phyloP scores from a whole-genome alignment of 2,329 filamentous ascomycete species.

The Emmonsiellopsis sp. region DNA sequence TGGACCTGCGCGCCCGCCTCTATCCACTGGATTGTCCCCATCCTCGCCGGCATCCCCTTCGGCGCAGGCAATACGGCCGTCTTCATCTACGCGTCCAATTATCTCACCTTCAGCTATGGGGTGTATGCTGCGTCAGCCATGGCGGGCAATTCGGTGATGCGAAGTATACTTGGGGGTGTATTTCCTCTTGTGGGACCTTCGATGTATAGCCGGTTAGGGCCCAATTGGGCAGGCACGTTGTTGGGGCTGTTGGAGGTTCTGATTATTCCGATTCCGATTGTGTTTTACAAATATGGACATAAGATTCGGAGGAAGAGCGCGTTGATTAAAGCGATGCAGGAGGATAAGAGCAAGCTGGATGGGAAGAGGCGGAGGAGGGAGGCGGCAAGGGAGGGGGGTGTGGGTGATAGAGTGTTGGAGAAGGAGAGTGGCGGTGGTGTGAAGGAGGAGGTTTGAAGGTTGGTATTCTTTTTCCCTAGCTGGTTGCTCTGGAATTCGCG shows the following conservation, averaged over 20 bases:
- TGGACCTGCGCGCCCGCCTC: slow-evolving; percentile 73
- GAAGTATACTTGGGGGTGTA: slow-evolving; percentile 65
- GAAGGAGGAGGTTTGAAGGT: slow-evolving; percentile 2
- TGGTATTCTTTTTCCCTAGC: background rate
- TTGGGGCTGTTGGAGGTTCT: slow-evolving; percentile 63
- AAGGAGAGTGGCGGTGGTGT: background rate
- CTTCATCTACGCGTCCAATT: slow-evolving; percentile 77
- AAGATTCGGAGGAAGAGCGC: slow-evolving; percentile 47
- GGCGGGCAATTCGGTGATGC: slow-evolving; percentile 67
- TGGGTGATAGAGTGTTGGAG: background rate
- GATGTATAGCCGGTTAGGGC: slow-evolving; percentile 60
- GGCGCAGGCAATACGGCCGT: slow-evolving; percentile 65
- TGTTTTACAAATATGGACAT: slow-evolving; percentile 59
- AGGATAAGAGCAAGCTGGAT: slow-evolving; percentile 40
- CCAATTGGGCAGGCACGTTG: slow-evolving; percentile 71
- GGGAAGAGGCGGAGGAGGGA: slow-evolving; percentile 25
- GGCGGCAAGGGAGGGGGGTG: slow-evolving; percentile 10
- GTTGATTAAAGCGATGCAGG: slow-evolving; percentile 49
- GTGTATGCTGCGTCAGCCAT: slow-evolving; percentile 75
- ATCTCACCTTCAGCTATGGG: slow-evolving; percentile 67
- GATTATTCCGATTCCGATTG: slow-evolving; percentile 68
- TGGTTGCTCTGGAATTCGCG: background rate
- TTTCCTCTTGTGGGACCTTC: slow-evolving; percentile 64
- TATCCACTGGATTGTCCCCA: slow-evolving; percentile 74
- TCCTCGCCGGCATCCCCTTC: slow-evolving; percentile 70